A percentile compares a stretch with the other conserved stretches of the same genome.
These are phyloP conservation scores for Aspergillus sp. DNA, from an alignment of 2,329 filamentous ascomycete genomes.

Conservation along the genomic window DNA sequence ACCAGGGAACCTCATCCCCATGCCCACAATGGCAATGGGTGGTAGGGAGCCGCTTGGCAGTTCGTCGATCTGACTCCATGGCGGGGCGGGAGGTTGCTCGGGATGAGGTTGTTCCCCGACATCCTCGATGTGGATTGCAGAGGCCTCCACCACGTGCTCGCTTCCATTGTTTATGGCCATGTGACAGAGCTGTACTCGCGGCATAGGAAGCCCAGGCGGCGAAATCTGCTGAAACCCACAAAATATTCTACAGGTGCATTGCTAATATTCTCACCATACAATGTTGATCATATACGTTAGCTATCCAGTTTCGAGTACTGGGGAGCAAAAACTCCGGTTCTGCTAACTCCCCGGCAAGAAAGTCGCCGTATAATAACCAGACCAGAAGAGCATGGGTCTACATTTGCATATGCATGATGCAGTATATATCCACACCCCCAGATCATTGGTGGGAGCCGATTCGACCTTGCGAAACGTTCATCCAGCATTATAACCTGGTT, in stretches of 20 bases:
- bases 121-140: neutral
- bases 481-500: too few species aligned
- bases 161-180: conserved; percentile 1
- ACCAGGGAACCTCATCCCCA: conserved; percentile 28
- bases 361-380: neutral
- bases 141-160: conserved; percentile 2
- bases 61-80: neutral
- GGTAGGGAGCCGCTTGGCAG: neutral
- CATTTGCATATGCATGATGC: neutral
- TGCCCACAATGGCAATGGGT: conserved; percentile 27
- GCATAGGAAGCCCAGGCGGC: neutral
- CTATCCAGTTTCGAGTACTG: neutral
- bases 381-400: neutral
- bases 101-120: neutral
- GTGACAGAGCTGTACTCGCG: neutral
- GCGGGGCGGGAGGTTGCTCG: neutral
- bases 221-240: neutral
- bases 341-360: neutral
- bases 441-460: neutral
- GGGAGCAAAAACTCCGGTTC: neutral
- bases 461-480: neutral
- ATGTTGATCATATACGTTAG: neutral
- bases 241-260: neutral
- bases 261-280: neutral
- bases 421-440: neutral